phyloP scores from a whole-genome alignment of 2,329 filamentous ascomycete genomes.

The Exophiala aquamarina region DNA sequence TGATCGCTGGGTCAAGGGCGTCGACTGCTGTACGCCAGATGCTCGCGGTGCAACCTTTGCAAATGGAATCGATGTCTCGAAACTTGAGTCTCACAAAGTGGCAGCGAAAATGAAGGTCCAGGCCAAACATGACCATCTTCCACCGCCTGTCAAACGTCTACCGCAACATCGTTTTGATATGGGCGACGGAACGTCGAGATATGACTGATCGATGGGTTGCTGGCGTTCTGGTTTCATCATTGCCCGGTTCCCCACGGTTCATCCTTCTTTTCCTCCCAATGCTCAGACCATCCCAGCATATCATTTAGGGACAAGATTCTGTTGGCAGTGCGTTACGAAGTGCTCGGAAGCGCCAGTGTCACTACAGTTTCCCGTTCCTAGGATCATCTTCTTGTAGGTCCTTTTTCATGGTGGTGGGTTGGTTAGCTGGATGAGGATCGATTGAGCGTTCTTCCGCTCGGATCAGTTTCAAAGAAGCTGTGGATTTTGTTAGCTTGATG shows the following conservation, averaged over 20 bases:
- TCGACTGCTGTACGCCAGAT: constrained; percentile 78
- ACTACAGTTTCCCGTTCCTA: neutral
- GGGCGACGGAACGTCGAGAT: constrained; percentile 28
- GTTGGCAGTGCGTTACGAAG: constrained; percentile 27
- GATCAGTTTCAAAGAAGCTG: too few relatives aligned
- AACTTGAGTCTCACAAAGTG: constrained; percentile 27
- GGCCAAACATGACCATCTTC: constrained; percentile 36
- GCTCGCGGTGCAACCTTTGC: constrained; percentile 57
- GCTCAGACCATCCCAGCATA: too few relatives aligned
- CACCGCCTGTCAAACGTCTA: constrained; percentile 31
- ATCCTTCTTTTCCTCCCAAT: too few relatives aligned
- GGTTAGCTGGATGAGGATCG: too few relatives aligned
- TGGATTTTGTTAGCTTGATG: too few relatives aligned
- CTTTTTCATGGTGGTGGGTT: too few relatives aligned
- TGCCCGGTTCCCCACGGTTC: too few relatives aligned
- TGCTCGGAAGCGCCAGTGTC: constrained; percentile 24
- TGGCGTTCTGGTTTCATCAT: neutral
- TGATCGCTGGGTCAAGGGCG: constrained; percentile 69
- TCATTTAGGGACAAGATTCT: too few relatives aligned
- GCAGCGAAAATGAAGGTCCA: constrained; percentile 31
- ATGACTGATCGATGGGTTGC: constrained; percentile 15
- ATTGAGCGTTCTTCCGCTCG: too few relatives aligned
- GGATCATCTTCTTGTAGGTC: neutral
- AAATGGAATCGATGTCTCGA: constrained; percentile 29
- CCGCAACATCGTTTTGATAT: constrained; percentile 32